These are phyloP conservation scores for Mycena crocata DNA, from an alignment of 768 basidiomycete genomes.

Conservation along the genomic window DNA sequence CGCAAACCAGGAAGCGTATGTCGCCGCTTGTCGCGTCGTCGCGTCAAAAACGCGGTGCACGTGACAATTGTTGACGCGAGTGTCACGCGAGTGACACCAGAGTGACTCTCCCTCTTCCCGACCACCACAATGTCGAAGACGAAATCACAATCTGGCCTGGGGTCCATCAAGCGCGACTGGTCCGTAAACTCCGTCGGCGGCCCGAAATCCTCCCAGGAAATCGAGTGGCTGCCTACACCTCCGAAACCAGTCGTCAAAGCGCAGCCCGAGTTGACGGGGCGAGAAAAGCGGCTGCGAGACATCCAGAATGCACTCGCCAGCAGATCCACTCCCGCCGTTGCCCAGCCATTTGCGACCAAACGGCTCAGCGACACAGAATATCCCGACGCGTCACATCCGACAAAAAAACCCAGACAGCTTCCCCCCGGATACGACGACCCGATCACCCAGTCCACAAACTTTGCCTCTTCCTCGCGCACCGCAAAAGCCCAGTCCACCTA, in stretches of 20 bases:
- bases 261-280: slow-evolving; percentile 38
- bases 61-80: slow-evolving; percentile 5
- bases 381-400: slow-evolving; percentile 39
- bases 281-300: slow-evolving; percentile 60
- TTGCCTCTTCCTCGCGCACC: slow-evolving; percentile 32
- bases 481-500: slow-evolving; percentile 21
- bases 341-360: slow-evolving; percentile 48
- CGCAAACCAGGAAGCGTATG: too few species aligned
- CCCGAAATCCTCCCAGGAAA: slow-evolving; percentile 53
- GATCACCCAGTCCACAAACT: slow-evolving; percentile 44
- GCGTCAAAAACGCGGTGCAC: slow-evolving; percentile 4
- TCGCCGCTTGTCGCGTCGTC: too few species aligned
- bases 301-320: slow-evolving; percentile 68
- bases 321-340: slow-evolving; percentile 33
- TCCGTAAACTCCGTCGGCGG: slow-evolving; percentile 50
- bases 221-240: slow-evolving; percentile 58
- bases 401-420: slow-evolving; percentile 69
- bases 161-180: slow-evolving; percentile 72
- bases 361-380: slow-evolving; percentile 42
- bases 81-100: neutral
- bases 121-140: slow-evolving; percentile 43
- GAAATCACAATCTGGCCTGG: slow-evolving; percentile 68
- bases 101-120: neutral
- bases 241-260: slow-evolving; percentile 25
- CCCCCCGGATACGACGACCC: slow-evolving; percentile 62